Evolutionary conservation across 2,329 filamentous ascomycete genomes (phyloP).

Genomic region (Fusarium tricinctum): DNA sequence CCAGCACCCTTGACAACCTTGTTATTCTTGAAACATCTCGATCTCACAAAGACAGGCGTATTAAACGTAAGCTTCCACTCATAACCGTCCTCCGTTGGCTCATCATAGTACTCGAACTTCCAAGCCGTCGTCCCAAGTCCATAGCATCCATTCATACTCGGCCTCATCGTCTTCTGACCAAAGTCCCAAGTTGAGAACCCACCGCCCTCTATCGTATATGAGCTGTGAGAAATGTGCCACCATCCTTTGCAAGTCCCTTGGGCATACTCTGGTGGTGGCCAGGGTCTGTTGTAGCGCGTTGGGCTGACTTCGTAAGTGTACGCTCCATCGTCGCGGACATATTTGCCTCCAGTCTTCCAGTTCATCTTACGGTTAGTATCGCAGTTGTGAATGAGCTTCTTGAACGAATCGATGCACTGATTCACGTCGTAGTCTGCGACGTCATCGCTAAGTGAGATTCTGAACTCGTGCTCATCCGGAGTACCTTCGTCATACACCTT

Average conservation of each 20-base stretch:
- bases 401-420: conserved; percentile 4
- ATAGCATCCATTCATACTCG: conserved; percentile 6
- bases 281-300: background rate
- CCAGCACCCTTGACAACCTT: conserved; percentile 6
- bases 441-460: fast-evolving
- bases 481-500: conserved; percentile 6
- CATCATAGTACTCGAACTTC: conserved; percentile 17
- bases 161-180: conserved; percentile 12
- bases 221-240: background rate
- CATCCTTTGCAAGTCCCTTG: conserved; percentile 1
- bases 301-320: conserved; percentile 12
- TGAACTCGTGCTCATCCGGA: conserved; percentile 15
- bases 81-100: conserved; percentile 2
- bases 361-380: background rate
- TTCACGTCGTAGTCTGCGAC: background rate
- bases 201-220: background rate
- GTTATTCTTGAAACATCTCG: conserved; percentile 14
- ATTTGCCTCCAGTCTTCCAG: conserved; percentile 6
- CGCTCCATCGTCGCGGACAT: background rate
- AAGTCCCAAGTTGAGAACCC: conserved; percentile 14
- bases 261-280: conserved; percentile 1
- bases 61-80: conserved; percentile 12
- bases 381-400: conserved; percentile 9
- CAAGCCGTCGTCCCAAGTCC: conserved; percentile 10
- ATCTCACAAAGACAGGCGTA: conserved; percentile 2